Percentiles rank a stretch among this genome's conserved stretches.
These are phyloP conservation scores for Termitomyces sp. DNA, from an alignment of 768 basidiomycete species.

Conservation along the genomic window DNA sequence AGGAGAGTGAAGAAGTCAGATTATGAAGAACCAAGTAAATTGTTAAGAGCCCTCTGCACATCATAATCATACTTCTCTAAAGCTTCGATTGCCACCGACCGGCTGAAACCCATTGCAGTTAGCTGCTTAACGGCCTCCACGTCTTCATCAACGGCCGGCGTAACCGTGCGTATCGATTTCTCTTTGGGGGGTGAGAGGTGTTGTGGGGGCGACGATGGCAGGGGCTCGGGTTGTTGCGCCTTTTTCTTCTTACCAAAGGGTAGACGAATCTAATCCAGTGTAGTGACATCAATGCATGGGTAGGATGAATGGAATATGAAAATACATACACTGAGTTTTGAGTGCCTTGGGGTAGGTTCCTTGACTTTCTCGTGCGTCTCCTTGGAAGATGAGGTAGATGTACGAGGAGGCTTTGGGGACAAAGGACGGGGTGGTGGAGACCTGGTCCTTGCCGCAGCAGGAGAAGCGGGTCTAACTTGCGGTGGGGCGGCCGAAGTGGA, in stretches of 20 bases:
- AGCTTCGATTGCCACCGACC: constrained; percentile 75
- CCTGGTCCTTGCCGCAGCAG: constrained; percentile 28
- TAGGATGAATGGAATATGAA: neutral
- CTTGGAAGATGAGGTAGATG: constrained; percentile 57
- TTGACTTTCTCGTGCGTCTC: constrained; percentile 54
- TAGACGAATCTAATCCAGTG: constrained; percentile 49
- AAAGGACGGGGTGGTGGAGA: constrained; percentile 48
- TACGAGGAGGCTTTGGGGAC: constrained; percentile 55
- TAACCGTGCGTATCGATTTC: constrained; percentile 31
- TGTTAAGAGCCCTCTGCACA: constrained; percentile 72
- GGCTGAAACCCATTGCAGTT: constrained; percentile 86
- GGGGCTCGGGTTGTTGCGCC: constrained; percentile 42
- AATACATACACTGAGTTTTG: constrained; percentile 70
- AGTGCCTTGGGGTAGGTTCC: constrained; percentile 53
- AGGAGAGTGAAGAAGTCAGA: neutral
- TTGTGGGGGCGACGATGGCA: constrained; percentile 34
- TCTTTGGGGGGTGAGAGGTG: constrained; percentile 40
- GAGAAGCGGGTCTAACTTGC: constrained; percentile 32
- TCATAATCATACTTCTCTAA: constrained; percentile 84
- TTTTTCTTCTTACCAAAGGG: constrained; percentile 79
- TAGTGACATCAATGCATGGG: neutral
- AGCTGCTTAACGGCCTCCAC: constrained; percentile 75
- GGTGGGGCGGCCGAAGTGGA: constrained; percentile 26
- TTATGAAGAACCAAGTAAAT: constrained; percentile 38
- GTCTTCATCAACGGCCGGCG: constrained; percentile 64